Percentiles rank a stretch among this genome's conserved stretches.
These are phyloP conservation scores for Apophysomyces sp. DNA, from an alignment of 371 early-diverging fungal species.

Conservation along the genomic window DNA sequence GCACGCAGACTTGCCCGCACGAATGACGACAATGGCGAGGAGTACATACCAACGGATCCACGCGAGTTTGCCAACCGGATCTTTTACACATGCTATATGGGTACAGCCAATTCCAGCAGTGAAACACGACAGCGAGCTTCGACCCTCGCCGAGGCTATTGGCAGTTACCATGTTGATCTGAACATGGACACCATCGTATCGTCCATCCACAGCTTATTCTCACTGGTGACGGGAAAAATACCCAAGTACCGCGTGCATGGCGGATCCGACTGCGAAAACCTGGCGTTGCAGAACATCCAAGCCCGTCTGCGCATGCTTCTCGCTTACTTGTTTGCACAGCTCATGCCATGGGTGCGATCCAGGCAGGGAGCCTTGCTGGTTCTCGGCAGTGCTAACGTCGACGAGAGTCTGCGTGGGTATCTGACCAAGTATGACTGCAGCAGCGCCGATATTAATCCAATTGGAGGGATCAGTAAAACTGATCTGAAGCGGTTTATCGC, in stretches of 20 bases:
- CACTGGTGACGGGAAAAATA: constrained; percentile 71
- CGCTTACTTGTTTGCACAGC: constrained; percentile 93
- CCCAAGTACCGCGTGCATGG: constrained; percentile 87
- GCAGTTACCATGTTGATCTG: constrained; percentile 88
- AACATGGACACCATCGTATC: constrained; percentile 85
- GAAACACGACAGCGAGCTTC: constrained; percentile 87
- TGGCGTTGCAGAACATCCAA: constrained; percentile 97
- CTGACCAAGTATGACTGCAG: constrained; percentile 98
- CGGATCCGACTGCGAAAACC: constrained; percentile 83
- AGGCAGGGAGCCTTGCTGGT: constrained; percentile 82
- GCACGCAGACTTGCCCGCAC: constrained; percentile 68
- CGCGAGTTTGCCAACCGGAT: constrained; percentile 81
- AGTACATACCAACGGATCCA: constrained; percentile 77
- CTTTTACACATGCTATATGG: constrained; percentile 97
- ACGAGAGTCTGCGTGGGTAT: constrained; percentile 95
- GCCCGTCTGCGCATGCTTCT: constrained; percentile 96
- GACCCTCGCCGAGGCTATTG: constrained; percentile 78
- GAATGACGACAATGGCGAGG: constrained; percentile 27
- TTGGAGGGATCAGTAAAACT: constrained; percentile 91
- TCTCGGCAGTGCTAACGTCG: constrained; percentile 94
- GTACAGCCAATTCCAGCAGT: constrained; percentile 83
- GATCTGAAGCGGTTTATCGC: constrained; percentile 87
- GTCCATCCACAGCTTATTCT: constrained; percentile 77
- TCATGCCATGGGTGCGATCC: constrained; percentile 88
- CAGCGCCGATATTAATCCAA: constrained; percentile 96